Base-by-base conservation (phyloP, 805 yeast genomes). In the Candida coquimbonensis region DNA sequence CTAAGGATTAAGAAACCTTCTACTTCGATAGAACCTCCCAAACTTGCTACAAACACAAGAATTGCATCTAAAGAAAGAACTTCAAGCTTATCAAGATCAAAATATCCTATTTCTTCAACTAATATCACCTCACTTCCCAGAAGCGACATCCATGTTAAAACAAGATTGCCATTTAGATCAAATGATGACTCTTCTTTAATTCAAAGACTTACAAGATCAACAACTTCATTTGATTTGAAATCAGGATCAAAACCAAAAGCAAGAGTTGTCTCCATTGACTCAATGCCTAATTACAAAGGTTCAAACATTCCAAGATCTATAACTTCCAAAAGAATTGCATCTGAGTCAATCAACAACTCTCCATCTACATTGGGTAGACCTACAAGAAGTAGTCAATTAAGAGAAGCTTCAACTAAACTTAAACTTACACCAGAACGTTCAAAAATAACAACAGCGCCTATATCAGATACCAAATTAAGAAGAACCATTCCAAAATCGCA, bases 191-290 rank as follows among this genome's bases (percentile, higher is more conserved):
- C 59, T 3, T 57, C 57, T 4, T 31, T 56, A 11, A n/a, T 58
- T 1, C 42, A 53, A 6, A 49, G 62, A 38, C 49, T 58, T 3
- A 55, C 62, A 1, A 45, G 55, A 25, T 55, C 62, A 2, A 57
- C 61, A 1, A 52, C 60, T 1, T 46, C 60, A 11, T 55, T 46
- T 13, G 31, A 54, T n/a, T 46, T 57, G 33, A 54, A 54, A 31
- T 13, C 39, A 13, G 33, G 34, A 12, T 7, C 17, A 9, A 21
- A 38, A 4, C 36, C 42, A 33, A 14, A 43, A 32, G 26, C 26
- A 24, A 36, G 50, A 32, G 42, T 36, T 14, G 25, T 43, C 3
- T 49, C 48, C 5, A 16, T 33, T 1, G 50, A 47, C 24, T 25
- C 42, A 2, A 29, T 29, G 31, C 45, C 43, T 6, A 29, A 36